These are phyloP conservation scores for Emergomyces pasteurianus DNA, from an alignment of 2,329 filamentous ascomycete genomes.

Conservation along the genomic window DNA sequence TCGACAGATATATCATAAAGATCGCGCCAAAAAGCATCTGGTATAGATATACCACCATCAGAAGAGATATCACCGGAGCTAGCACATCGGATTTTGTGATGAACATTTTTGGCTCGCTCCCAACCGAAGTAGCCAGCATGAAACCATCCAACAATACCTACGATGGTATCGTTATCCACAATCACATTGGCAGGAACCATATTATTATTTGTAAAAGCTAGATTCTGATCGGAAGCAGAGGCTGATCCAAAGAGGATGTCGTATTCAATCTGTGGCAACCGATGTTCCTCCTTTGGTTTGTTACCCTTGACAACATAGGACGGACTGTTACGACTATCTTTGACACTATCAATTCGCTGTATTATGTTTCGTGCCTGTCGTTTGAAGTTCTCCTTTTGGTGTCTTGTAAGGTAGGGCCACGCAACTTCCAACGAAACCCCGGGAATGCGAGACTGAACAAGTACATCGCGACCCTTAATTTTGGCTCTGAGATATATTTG, in stretches of 20 bases:
- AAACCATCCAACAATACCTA: conserved; percentile 29
- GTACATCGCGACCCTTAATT: conserved; percentile 28
- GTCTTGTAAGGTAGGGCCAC: conserved; percentile 19
- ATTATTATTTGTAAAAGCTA: conserved; percentile 27
- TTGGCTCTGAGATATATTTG: conserved; percentile 25
- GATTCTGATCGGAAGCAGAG: conserved; percentile 15
- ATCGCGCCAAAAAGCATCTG: conserved; percentile 22
- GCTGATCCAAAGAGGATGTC: conserved; percentile 22
- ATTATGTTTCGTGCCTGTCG: conserved; percentile 26
- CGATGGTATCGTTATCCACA: conserved; percentile 24
- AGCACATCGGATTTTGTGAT: conserved; percentile 19
- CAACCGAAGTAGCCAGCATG: conserved; percentile 30
- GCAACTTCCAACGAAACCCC: conserved; percentile 26
- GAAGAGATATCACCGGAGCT: conserved; percentile 11
- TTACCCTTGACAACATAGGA: conserved; percentile 4
- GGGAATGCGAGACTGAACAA: conserved; percentile 29
- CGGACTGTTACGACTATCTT: conserved; percentile 1
- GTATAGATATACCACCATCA: conserved; percentile 9
- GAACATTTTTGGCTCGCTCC: conserved; percentile 22
- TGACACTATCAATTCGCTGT: conserved; percentile 10
- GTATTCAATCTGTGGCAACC: conserved; percentile 16
- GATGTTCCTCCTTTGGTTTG: not conserved
- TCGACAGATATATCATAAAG: conserved; percentile 22
- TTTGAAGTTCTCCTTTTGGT: conserved; percentile 24
- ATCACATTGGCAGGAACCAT: conserved; percentile 27